Percentiles rank a stretch among this genome's conserved stretches.
phyloP scores from a whole-genome alignment of 1,139 yeast genomes.

The Candida gigantensis region DNA sequence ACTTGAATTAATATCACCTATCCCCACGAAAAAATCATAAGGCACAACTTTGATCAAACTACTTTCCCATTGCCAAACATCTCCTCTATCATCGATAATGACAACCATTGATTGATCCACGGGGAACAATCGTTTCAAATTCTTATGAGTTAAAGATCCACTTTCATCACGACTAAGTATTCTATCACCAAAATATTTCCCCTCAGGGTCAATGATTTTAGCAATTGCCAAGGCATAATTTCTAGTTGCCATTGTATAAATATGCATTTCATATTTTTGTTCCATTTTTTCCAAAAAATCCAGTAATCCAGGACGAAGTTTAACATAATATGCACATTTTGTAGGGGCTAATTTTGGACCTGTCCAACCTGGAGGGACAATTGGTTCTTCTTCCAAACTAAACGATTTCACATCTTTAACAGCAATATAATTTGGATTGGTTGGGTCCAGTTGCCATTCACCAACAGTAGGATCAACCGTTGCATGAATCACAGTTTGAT shows the following conservation, averaged over 20 bases:
- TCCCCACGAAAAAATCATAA: slow-evolving; percentile 92
- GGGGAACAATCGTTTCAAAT: slow-evolving; percentile 85
- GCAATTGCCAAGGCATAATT: slow-evolving; percentile 92
- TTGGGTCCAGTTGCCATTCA: slow-evolving; percentile 89
- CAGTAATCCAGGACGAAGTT: slow-evolving; percentile 82
- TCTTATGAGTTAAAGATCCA: slow-evolving; percentile 88
- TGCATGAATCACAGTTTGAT: slow-evolving; percentile 96
- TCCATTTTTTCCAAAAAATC: slow-evolving; percentile 68
- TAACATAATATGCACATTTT: slow-evolving; percentile 87
- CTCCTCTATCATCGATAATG: slow-evolving; percentile 96
- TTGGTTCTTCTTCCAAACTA: slow-evolving; percentile 72
- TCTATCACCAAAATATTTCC: slow-evolving; percentile 84
- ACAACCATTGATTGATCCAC: slow-evolving; percentile 97
- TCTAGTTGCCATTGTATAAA: slow-evolving; percentile 98
- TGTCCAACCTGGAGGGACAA: slow-evolving; percentile 55
- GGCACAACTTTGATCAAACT: slow-evolving; percentile 92
- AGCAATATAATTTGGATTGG: slow-evolving; percentile 81
- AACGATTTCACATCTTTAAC: slow-evolving; percentile 81
- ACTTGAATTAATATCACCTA: slow-evolving; percentile 95
- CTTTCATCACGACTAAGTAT: slow-evolving; percentile 93
- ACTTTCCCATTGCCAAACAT: slow-evolving; percentile 98
- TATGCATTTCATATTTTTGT: slow-evolving; percentile 81
- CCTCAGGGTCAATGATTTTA: slow-evolving; percentile 86
- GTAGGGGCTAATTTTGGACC: slow-evolving; percentile 61
- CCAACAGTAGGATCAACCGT: slow-evolving; percentile 98